Conservation (phyloP, 129 eudicot species). For the Escallonia herrerae region DNA sequence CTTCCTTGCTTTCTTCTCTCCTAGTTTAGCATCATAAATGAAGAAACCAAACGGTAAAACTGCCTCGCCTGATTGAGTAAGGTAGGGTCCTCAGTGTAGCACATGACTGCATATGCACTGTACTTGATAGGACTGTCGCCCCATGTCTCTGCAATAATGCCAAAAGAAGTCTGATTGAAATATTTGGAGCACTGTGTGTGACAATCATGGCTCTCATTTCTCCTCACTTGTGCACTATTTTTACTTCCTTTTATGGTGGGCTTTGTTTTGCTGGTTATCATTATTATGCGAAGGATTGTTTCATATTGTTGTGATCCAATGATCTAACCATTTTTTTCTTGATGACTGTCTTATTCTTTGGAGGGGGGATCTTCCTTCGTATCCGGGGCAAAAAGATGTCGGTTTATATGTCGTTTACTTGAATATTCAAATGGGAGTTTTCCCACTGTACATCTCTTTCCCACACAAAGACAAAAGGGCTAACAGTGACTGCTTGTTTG, state of each 20-base stretch:
- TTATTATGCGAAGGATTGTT: constrained; percentile 4
- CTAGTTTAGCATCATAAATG: too few relatives aligned
- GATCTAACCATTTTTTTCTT: constrained; percentile 21
- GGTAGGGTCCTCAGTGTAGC: too few relatives aligned
- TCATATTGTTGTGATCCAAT: constrained; percentile 8
- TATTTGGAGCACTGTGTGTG: background rate
- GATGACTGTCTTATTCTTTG: constrained; percentile 19
- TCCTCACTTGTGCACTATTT: constrained; percentile 11
- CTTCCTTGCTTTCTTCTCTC: too few relatives aligned
- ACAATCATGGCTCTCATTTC: constrained; percentile 20
- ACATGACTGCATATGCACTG: too few relatives aligned
- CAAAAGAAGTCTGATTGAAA: too few relatives aligned
- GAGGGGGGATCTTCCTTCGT: constrained; percentile 28
- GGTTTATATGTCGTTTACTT: constrained; percentile 24
- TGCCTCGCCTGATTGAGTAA: too few relatives aligned
- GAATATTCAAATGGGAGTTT: constrained; percentile 11
- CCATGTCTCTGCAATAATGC: too few relatives aligned
- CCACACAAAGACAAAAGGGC: constrained; percentile 13
- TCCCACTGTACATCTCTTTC: constrained; percentile 6
- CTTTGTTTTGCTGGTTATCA: constrained; percentile 15
- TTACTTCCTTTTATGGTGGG: constrained; percentile 17
- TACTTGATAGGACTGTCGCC: too few relatives aligned
- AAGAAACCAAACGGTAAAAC: too few relatives aligned
- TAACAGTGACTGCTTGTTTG: constrained; percentile 22
- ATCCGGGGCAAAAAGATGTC: constrained; percentile 35